These are phyloP conservation scores for Backusella westeae DNA, from an alignment of 192 early-diverging fungal species.

Conservation along the genomic window DNA sequence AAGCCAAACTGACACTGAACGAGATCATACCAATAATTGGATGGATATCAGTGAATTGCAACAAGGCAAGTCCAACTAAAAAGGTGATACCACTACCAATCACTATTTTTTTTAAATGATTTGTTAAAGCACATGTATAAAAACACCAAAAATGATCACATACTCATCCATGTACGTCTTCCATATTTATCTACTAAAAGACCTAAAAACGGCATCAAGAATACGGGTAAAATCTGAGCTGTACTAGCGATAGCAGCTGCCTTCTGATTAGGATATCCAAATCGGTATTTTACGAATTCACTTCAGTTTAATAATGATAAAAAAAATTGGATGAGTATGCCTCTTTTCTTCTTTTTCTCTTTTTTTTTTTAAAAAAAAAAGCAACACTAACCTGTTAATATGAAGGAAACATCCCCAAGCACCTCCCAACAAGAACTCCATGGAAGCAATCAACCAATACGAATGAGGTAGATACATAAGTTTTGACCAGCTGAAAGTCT, in stretches of 20 bases:
- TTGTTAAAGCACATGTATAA: not conserved
- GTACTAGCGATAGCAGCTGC: constrained; percentile 67
- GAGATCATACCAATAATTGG: constrained; percentile 53
- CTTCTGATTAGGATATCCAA: constrained; percentile 49
- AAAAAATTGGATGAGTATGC: constrained; percentile 22
- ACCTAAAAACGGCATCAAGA: constrained; percentile 70
- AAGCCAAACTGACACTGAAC: constrained; percentile 53
- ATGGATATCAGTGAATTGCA: constrained; percentile 48
- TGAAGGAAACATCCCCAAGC: constrained; percentile 65
- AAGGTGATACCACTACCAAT: constrained; percentile 23
- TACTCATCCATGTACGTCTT: constrained; percentile 51
- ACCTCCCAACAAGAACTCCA: constrained; percentile 58
- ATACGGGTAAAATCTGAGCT: constrained; percentile 64
- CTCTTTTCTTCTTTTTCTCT: not conserved
- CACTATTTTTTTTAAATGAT: constrained; percentile 12
- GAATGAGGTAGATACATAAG: constrained; percentile 54
- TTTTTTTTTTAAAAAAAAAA: not conserved
- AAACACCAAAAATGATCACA: not conserved
- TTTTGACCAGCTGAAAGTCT: constrained; percentile 51
- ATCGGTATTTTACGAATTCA: constrained; percentile 72
- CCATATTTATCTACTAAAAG: constrained; percentile 67
- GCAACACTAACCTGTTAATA: constrained; percentile 44
- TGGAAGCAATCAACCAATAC: constrained; percentile 57
- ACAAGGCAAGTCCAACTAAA: constrained; percentile 17
- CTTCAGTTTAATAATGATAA: constrained; percentile 26